A percentile compares a stretch with the other conserved stretches of the same genome.
These are phyloP conservation scores for Aspergillus sp. DNA, from an alignment of 2,329 filamentous ascomycete genomes.

Conservation along the genomic window DNA sequence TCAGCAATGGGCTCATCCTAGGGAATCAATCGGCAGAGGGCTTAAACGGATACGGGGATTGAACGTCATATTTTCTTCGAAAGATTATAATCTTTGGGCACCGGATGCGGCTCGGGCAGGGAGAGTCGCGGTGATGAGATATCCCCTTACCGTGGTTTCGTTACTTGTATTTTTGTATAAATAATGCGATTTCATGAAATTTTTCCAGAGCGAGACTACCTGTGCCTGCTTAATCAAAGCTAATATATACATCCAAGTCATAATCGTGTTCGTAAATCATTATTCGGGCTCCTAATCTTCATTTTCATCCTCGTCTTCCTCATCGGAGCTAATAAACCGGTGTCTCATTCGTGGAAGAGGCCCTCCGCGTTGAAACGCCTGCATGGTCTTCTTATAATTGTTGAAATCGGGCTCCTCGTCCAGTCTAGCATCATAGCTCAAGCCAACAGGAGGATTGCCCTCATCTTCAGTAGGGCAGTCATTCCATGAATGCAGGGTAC, in stretches of 20 bases:
- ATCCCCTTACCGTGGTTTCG: neutral
- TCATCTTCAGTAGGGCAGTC: conserved; percentile 59
- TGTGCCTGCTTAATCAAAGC: no score
- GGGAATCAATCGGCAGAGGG: neutral
- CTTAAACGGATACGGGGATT: neutral
- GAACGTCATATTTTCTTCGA: neutral
- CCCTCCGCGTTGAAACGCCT: neutral
- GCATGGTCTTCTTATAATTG: conserved; percentile 16
- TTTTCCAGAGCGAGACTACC: neutral
- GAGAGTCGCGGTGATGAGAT: neutral
- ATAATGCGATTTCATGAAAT: conserved; percentile 2
- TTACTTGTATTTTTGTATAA: conserved; percentile 6
- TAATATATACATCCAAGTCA: neutral
- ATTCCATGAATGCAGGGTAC: conserved; percentile 71
- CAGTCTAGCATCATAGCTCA: conserved; percentile 56
- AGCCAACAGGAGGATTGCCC: conserved; percentile 52
- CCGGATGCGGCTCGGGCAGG: neutral
- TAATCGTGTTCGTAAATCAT: no score
- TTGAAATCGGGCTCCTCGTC: conserved; percentile 42
- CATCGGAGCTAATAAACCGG: no score
- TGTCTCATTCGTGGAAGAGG: no score
- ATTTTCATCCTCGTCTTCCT: no score
- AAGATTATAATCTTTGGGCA: neutral
- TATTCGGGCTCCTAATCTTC: no score
- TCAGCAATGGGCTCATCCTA: neutral